Base-by-base conservation (phyloP, 805 yeast species). In the Brettanomyces sp. region DNA sequence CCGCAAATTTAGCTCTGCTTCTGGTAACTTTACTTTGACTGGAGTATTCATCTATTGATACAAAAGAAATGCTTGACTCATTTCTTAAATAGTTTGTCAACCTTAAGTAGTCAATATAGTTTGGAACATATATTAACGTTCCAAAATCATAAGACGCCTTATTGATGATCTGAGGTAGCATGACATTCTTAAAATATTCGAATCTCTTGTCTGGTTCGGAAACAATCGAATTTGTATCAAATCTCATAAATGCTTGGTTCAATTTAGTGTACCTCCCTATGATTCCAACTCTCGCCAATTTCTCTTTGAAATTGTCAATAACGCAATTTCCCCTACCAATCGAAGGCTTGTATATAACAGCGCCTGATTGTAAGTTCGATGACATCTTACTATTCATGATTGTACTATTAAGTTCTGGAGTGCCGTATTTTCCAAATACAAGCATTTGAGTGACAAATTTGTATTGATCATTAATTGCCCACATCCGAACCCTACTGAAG, bases 401-500 rank as follows among this genome's bases (percentile, higher is more conserved):
- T 41, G 87, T 56, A 46, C 80, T 77, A 59, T 84, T 87, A 56
- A 91, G 76, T 53, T 80, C 87, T 8, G 98, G 98, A 1, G 96
- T 84, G 8, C 73, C 54, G 59, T 75, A 86, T 54, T 80, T 86
- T n/a, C 85, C 69, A 52, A 93, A 82, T 3, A 85, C 70, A 56
- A 93, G 63, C 0, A 85, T 77, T 65, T 93, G 99, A 25, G 96
- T 76, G 46, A 91, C 70, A 44, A 69, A 68, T 51, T 70, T 73
- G 12, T 86, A 82, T 54, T 86, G 81, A 50, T 87, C 95, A 57
- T 93, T 90, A 52, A 93, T 81, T 35, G 84, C 80, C 95, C 95
- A 90, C 84, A 85, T 83, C 55, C 96, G 75, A 36, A 93, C 82
- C 54, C 99, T 75, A 47, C 93, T 79, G 63, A 93, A 93, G 64